phyloP scores from a whole-genome alignment of 768 basidiomycete genomes.

The Scleroderma citrinum region DNA sequence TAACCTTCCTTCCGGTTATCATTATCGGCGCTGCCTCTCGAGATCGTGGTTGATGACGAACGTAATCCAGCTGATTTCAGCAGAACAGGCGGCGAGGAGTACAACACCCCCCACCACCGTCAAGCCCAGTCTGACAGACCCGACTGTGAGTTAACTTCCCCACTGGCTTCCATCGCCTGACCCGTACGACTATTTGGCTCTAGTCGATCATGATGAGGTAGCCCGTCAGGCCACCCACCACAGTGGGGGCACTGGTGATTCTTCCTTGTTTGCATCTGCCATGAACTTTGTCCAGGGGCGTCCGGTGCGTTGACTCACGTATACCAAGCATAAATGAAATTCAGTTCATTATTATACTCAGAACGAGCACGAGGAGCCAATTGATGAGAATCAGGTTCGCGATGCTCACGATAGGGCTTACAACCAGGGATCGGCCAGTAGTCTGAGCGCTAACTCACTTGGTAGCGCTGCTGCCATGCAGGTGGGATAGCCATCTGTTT shows the following conservation, averaged over 20 bases:
- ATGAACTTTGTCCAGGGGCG: slow-evolving; percentile 41
- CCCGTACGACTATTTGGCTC: slow-evolving; percentile 6
- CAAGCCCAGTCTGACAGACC: slow-evolving; percentile 15
- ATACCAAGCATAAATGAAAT: background rate
- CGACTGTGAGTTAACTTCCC: no score
- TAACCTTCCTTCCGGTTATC: no score
- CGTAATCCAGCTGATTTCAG: slow-evolving; percentile 34
- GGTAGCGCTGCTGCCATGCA: slow-evolving; percentile 78
- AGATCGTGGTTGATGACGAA: no score
- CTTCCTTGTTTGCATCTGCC: slow-evolving; percentile 46
- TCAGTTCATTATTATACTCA: slow-evolving; percentile 18
- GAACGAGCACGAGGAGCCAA: slow-evolving; percentile 38
- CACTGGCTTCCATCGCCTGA: background rate
- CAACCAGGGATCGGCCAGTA: slow-evolving; percentile 38
- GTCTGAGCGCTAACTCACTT: slow-evolving; percentile 53
- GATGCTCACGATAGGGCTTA: slow-evolving; percentile 62
- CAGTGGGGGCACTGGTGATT: slow-evolving; percentile 23
- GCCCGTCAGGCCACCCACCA: slow-evolving; percentile 49
- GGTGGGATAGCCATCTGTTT: no score
- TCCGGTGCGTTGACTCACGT: slow-evolving; percentile 28
- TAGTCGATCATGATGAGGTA: slow-evolving; percentile 64
- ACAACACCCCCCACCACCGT: slow-evolving; percentile 49
- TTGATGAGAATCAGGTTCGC: slow-evolving; percentile 62
- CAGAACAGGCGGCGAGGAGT: slow-evolving; percentile 62
- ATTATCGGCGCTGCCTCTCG: no score